These are phyloP conservation scores for Seiridium unicorne DNA, from an alignment of 2,329 filamentous ascomycete species.

Conservation along the genomic window DNA sequence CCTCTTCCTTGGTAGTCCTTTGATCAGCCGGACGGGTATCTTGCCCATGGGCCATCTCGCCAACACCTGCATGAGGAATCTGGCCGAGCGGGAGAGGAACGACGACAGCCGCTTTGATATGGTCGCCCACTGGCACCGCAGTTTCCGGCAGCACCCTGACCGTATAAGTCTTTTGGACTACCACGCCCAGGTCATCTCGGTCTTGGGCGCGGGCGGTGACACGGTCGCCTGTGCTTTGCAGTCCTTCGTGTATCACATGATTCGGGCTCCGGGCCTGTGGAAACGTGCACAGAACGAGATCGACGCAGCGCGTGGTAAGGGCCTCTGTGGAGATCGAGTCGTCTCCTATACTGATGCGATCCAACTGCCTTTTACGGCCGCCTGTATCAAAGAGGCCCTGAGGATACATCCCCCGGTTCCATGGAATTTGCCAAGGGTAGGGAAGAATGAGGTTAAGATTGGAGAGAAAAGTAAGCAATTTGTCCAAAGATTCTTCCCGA, in stretches of 20 bases:
- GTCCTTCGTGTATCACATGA: slow-evolving; percentile 6
- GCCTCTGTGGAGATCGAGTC: slow-evolving; percentile 2
- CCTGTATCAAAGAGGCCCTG: slow-evolving; percentile 22
- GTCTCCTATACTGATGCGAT: slow-evolving; percentile 14
- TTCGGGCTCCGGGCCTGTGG: background rate
- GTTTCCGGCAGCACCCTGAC: background rate
- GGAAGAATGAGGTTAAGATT: background rate
- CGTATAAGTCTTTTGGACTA: slow-evolving; percentile 4
- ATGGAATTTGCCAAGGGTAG: slow-evolving; percentile 1
- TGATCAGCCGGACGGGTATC: slow-evolving; percentile 12
- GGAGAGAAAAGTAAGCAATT: background rate
- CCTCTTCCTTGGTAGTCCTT: slow-evolving; percentile 14
- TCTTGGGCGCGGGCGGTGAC: slow-evolving; percentile 2
- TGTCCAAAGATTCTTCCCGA: too few relatives aligned
- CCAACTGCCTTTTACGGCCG: slow-evolving; percentile 20
- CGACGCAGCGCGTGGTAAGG: slow-evolving; percentile 6
- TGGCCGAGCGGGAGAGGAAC: slow-evolving; percentile 2
- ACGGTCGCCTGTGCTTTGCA: slow-evolving; percentile 7
- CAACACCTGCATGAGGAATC: slow-evolving; percentile 10
- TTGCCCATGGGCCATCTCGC: slow-evolving; percentile 13
- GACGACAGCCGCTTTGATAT: slow-evolving; percentile 1
- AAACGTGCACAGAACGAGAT: slow-evolving; percentile 10
- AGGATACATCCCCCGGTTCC: slow-evolving; percentile 18
- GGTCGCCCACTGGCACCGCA: slow-evolving; percentile 2
- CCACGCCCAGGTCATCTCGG: background rate